Evolutionary conservation across 2,329 filamentous ascomycete species (phyloP), one percentile per base, ranked within the genome.

Genomic region (Endocalyx cinctus): DNA sequence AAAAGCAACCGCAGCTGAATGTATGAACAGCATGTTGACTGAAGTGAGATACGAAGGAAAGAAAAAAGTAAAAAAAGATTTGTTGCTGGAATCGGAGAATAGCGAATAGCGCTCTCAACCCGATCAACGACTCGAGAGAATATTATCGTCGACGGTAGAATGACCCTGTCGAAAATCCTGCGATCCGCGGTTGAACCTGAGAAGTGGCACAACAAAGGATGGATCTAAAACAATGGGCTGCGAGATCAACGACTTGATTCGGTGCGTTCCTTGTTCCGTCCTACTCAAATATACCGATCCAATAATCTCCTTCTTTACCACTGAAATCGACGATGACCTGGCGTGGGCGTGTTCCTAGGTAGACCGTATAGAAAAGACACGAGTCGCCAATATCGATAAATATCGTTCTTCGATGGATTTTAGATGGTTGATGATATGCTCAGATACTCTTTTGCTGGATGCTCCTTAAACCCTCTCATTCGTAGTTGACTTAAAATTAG

Each of bases 71-170:
- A 31, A 39, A 39, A 17, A 26, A 22, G 35, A 25, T 16, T 18
- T 31, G 37, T 17, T n/a, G n/a, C n/a, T n/a, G n/a, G n/a, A n/a
- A n/a, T n/a, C n/a, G n/a, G n/a, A n/a, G n/a, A n/a, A n/a, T n/a
- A n/a, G n/a, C n/a, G 31, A 25, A 34, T 34, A 34, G 40, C 34
- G 38, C 42, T 41, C 43, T 48, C 43, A 44, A 46, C 43, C 46
- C 48, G 50, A 33, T 52, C 50, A 51, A 51, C 50, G 50, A 47
- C 42, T 45, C 38, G 47, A 50, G 45, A 50, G 44, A 39, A 39
- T 36, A 31, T 17, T 31, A 32, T 31, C 29, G 25, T 39, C 36
- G 34, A 39, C 31, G n/a, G n/a, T n/a, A n/a, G 18, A 42, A 42
- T 27, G n/a, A 37, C 22, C n/a, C 20, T 38, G 29, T 23, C 32